Conservation (phyloP, 2,329 filamentous ascomycete genomes). For the Pseudogymnoascus sp. region DNA sequence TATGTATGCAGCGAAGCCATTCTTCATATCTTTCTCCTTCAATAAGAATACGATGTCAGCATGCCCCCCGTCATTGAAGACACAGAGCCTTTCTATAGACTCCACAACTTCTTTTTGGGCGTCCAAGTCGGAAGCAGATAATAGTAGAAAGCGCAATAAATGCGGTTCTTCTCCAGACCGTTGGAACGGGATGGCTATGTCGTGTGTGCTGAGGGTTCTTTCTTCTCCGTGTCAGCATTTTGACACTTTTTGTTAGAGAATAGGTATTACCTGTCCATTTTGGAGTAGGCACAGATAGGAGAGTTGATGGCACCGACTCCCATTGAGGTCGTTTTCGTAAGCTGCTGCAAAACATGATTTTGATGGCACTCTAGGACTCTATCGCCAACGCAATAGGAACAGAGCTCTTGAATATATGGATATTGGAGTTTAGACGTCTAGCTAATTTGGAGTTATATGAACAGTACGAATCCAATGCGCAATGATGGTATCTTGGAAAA, state of each 20-base stretch:
- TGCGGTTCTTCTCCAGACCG: neutral
- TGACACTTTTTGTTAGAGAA: neutral
- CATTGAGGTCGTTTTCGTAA: constrained; percentile 26
- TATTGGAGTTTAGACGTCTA: no score
- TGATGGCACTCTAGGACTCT: neutral
- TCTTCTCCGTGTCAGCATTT: constrained; percentile 16
- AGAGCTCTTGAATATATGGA: neutral
- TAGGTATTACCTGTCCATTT: constrained; percentile 26
- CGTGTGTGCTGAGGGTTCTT: constrained; percentile 22
- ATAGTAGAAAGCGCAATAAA: constrained; percentile 22
- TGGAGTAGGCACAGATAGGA: constrained; percentile 19
- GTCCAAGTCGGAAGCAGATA: constrained; percentile 23
- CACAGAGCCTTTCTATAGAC: constrained; percentile 26
- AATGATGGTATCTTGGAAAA: neutral
- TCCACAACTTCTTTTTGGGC: constrained; percentile 11
- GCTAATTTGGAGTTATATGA: neutral
- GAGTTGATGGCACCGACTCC: constrained; percentile 20
- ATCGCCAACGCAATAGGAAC: neutral
- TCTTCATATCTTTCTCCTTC: constrained; percentile 16
- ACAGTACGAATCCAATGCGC: neutral
- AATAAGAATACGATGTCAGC: constrained; percentile 28
- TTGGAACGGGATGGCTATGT: constrained; percentile 23
- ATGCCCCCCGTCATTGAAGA: constrained; percentile 24
- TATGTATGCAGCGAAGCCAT: constrained; percentile 23
- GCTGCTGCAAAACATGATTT: constrained; percentile 27